A percentile compares a stretch with the other conserved stretches of the same genome.
phyloP scores from a whole-genome alignment of 2,329 filamentous ascomycete genomes.

The Beauveria sp. region DNA sequence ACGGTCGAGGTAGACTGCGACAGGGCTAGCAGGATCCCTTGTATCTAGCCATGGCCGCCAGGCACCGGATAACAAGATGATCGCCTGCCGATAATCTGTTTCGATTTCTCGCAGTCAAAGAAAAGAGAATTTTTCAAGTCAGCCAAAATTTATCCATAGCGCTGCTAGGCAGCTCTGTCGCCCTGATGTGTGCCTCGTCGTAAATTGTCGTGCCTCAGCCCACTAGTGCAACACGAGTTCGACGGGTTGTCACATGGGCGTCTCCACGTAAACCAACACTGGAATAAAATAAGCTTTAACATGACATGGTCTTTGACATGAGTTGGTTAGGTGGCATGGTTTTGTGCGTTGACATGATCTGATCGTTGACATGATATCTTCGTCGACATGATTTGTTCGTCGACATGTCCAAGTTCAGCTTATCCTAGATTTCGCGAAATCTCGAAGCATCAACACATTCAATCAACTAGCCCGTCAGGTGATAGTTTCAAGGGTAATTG shows the following conservation, averaged over 20 bases:
- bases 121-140: background rate
- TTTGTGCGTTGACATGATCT: background rate
- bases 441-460: background rate
- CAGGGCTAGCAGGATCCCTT: background rate
- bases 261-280: background rate
- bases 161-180: slow-evolving; percentile 1
- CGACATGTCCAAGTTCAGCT: background rate
- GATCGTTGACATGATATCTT: background rate
- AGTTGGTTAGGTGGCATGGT: background rate
- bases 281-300: background rate
- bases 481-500: too few species aligned
- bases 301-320: background rate
- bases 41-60: background rate
- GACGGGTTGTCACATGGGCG: slow-evolving; percentile 8
- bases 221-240: background rate
- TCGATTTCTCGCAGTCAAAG: background rate
- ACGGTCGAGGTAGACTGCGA: background rate
- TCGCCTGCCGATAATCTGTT: too few species aligned
- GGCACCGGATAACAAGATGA: background rate
- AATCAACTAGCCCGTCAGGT: too few species aligned
- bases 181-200: slow-evolving; percentile 2
- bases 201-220: background rate
- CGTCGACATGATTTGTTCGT: background rate
- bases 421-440: background rate
- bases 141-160: background rate